Base-by-base conservation (phyloP, 139 green algal species). In the Tetradesmus lagerheimii region DNA sequence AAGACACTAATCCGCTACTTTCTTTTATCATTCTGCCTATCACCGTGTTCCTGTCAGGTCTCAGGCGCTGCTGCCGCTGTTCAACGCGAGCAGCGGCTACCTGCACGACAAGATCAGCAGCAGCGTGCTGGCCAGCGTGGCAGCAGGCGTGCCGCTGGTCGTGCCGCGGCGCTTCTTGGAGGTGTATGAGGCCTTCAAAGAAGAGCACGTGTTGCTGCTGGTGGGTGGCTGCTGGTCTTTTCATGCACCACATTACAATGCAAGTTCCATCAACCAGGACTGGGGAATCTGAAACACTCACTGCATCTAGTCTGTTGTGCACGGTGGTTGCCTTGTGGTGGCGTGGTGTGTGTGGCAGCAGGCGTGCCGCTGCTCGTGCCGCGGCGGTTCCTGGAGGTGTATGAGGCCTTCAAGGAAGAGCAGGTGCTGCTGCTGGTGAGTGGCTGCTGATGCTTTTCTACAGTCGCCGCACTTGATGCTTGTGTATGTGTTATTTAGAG, bases 91-190 rank as follows among this genome's bases (percentile, higher is more conserved):
- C 80, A 83, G 88, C 39, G 88, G 88, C 38, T 91, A 91, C 80
- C 62, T 88, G 16, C 34, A 6, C 2, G n/a, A 88, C 80, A 91
- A 91, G 79, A 91, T 91, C 88, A 91, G 88, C 80, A 91, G 88
- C 80, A 91, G 41, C 34, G 88, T 91, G 64, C 25, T 74, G 20
- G 66, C 88, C 37, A 84, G 62, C 18, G 27, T 91, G 38, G 31
- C 88, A 14, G 41, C 66, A 6, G 88, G 62, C 23, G 76, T 80
- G 41, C 88, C 88, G 27, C 76, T 91, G 88, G 27, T 91, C 4
- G 88, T 91, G 88, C 88, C 80, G 12, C 4, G 8, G 14, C 20
- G 45, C 4, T 91, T 91, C 43, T 57, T 91, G 27, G 41, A 87
- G n/a, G 75, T 80, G 14, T 91, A 91, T 53, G n/a, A 50, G 27